phyloP scores from a whole-genome alignment of 2,329 filamentous ascomycete species.

The Neofusicoccum cordaticola region DNA sequence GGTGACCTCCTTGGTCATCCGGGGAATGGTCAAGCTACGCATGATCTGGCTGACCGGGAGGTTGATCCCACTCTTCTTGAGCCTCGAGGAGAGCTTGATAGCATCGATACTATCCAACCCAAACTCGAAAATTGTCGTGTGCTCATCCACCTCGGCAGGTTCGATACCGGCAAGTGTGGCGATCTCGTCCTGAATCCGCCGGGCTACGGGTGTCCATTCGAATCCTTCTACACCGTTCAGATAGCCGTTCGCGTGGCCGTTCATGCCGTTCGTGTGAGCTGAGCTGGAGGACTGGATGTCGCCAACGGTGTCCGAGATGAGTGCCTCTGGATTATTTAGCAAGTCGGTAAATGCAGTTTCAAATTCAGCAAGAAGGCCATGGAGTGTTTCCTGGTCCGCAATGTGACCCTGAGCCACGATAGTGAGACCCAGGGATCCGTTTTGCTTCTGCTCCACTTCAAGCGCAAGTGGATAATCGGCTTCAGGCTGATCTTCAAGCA shows the following conservation, averaged over 20 bases:
- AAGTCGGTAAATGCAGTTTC: slow-evolving; percentile 38
- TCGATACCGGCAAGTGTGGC: slow-evolving; percentile 58
- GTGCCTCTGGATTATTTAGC: slow-evolving; percentile 30
- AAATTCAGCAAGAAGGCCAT: slow-evolving; percentile 45
- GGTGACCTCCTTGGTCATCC: slow-evolving; percentile 47
- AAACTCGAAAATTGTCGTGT: slow-evolving; percentile 71
- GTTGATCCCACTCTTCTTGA: slow-evolving; percentile 59
- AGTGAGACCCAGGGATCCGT: slow-evolving; percentile 53
- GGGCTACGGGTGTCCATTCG: slow-evolving; percentile 57
- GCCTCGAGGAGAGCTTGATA: slow-evolving; percentile 74
- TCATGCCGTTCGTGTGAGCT: neutral
- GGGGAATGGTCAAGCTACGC: slow-evolving; percentile 64
- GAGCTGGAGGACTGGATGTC: neutral
- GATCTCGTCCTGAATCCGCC: slow-evolving; percentile 59
- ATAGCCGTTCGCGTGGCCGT: slow-evolving; percentile 2
- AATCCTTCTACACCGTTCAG: slow-evolving; percentile 42
- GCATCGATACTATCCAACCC: slow-evolving; percentile 90
- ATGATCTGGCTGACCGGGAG: slow-evolving; percentile 76
- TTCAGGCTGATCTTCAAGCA: slow-evolving; percentile 37
- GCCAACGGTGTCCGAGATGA: slow-evolving; percentile 22
- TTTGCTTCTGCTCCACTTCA: slow-evolving; percentile 60
- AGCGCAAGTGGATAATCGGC: slow-evolving; percentile 76
- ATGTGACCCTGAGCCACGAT: slow-evolving; percentile 57
- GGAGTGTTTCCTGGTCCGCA: slow-evolving; percentile 34
- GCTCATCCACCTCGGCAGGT: slow-evolving; percentile 51